phyloP scores from a whole-genome alignment of 306 rosid genomes.

The Pterocarpus macrocarpus region DNA sequence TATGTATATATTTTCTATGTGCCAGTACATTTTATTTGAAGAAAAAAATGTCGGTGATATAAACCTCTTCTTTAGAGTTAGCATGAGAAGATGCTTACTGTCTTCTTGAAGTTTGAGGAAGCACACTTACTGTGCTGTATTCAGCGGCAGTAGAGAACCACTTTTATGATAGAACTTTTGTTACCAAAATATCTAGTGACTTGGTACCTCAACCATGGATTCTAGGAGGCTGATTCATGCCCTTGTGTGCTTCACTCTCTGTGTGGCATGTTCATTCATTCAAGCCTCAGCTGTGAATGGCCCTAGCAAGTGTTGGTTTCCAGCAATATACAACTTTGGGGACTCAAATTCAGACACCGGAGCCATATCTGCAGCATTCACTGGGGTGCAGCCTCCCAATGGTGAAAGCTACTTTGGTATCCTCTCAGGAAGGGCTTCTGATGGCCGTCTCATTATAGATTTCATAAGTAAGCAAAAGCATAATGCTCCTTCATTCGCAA shows the following conservation, averaged over 20 bases:
- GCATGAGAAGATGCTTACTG: background rate
- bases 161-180: background rate
- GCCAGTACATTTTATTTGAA: too few relatives aligned
- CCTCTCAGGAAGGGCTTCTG: conserved; percentile 75
- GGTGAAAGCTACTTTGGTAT: conserved; percentile 84
- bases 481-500: too few relatives aligned
- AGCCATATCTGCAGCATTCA: conserved; percentile 67
- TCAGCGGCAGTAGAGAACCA: background rate
- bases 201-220: conserved; percentile 39
- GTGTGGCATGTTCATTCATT: conserved; percentile 24
- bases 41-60: background rate
- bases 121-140: background rate
- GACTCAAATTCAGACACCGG: conserved; percentile 99
- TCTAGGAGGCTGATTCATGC: conserved; percentile 20
- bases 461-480: conserved; percentile 58
- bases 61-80: too few relatives aligned
- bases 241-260: conserved; percentile 38
- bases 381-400: conserved; percentile 63
- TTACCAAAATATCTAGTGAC: background rate
- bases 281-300: conserved; percentile 34
- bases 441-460: conserved; percentile 88
- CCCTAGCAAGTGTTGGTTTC: conserved; percentile 58
- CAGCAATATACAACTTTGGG: conserved; percentile 88
- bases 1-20: too few relatives aligned
- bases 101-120: background rate